A percentile compares a stretch with the other conserved stretches of the same genome.
phyloP scores from a whole-genome alignment of 2,329 filamentous ascomycete species.

The Sphaerostilbella broomeana region DNA sequence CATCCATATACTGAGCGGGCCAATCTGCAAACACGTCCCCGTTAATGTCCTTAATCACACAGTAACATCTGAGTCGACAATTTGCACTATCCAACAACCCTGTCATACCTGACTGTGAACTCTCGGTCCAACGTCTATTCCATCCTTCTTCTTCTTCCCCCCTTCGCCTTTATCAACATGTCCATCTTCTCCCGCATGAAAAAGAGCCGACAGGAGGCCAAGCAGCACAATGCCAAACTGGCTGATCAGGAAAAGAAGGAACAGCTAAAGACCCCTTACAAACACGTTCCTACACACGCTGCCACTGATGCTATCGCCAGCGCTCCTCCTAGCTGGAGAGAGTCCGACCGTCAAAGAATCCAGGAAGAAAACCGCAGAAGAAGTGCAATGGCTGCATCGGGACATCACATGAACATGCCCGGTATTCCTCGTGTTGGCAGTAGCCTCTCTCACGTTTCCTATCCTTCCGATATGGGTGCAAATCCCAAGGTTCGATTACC shows the following conservation, averaged over 20 bases:
- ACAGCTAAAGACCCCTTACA: constrained; percentile 39
- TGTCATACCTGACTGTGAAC: no score
- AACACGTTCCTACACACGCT: constrained; percentile 56
- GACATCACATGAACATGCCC: constrained; percentile 32
- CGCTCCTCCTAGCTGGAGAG: constrained; percentile 45
- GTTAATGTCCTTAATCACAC: no score
- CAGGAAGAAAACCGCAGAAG: constrained; percentile 44
- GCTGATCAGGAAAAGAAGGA: constrained; percentile 41
- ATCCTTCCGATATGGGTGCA: constrained; percentile 35
- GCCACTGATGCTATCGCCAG: constrained; percentile 50
- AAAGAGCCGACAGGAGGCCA: constrained; percentile 47
- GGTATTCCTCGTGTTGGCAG: constrained; percentile 40
- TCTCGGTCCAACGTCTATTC: no score
- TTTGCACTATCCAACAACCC: no score
- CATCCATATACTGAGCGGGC: no score
- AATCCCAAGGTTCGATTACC: constrained; percentile 35
- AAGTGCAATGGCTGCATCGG: constrained; percentile 40
- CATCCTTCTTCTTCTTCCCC: no score
- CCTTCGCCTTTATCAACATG: no score
- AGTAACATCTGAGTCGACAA: no score
- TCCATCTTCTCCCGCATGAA: constrained; percentile 51
- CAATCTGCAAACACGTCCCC: no score
- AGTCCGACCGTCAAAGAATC: constrained; percentile 40
- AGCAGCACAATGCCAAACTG: constrained; percentile 45
- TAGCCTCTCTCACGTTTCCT: constrained; percentile 41